phyloP scores from a whole-genome alignment of 1,284 basidiomycete species.

The Anthracocystis walkeri region DNA sequence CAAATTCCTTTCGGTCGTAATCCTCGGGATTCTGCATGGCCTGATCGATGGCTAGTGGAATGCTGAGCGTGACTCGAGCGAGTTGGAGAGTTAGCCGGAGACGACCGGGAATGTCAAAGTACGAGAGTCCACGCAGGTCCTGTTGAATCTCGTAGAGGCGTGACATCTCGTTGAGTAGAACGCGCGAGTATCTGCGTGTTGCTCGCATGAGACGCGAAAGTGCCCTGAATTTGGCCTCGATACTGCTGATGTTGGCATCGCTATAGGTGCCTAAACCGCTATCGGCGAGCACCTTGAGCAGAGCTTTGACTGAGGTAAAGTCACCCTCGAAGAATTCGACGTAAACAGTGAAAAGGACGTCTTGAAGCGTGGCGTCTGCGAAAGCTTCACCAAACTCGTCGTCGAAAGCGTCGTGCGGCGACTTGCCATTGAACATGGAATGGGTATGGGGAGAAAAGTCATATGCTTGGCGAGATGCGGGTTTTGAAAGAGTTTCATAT shows the following conservation, averaged over 20 bases:
- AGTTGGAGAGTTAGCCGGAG: conserved; percentile 81
- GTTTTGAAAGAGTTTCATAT: conserved; percentile 82
- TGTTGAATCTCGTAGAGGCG: conserved; percentile 83
- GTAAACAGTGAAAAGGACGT: conserved; percentile 79
- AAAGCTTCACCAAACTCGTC: conserved; percentile 52
- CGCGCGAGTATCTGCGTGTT: conserved; percentile 81
- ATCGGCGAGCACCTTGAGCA: conserved; percentile 73
- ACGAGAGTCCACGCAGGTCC: conserved; percentile 78
- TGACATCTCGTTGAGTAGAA: conserved; percentile 79
- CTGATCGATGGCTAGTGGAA: conserved; percentile 81
- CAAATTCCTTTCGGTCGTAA: conserved; percentile 42
- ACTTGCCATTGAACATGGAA: conserved; percentile 50
- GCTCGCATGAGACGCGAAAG: conserved; percentile 70
- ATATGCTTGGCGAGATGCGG: conserved; percentile 78
- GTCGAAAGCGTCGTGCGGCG: conserved; percentile 47
- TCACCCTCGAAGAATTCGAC: conserved; percentile 86
- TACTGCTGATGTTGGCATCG: conserved; percentile 69
- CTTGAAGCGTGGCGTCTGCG: conserved; percentile 72
- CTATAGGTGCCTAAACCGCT: conserved; percentile 59
- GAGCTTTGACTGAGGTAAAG: conserved; percentile 70
- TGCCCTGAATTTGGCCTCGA: conserved; percentile 69
- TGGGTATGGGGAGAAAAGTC: conserved; percentile 72
- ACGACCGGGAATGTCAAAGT: conserved; percentile 82
- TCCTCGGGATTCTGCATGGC: conserved; percentile 72
- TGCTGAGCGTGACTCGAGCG: conserved; percentile 80